These are phyloP conservation scores for Neospermospora avenae DNA, from an alignment of 2,329 filamentous ascomycete species.

Conservation along the genomic window DNA sequence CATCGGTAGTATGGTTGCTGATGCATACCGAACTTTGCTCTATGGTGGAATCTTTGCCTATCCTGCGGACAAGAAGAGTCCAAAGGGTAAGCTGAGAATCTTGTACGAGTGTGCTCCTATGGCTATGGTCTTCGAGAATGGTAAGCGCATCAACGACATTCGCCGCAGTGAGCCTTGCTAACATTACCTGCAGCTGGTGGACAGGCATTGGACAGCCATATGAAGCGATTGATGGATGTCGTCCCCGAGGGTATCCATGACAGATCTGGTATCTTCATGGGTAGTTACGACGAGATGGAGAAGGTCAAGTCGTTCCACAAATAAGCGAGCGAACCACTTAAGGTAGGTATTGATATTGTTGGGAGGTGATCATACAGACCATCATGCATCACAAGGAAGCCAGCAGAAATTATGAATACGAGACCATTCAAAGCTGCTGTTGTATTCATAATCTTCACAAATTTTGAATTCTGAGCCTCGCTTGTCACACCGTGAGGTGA, in stretches of 20 bases:
- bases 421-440: too few relatives aligned
- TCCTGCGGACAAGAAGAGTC: constrained; percentile 95
- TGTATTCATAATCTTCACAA: too few relatives aligned
- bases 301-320: constrained; percentile 67
- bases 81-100: constrained; percentile 96
- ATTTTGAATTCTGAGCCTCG: too few relatives aligned
- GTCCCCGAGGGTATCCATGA: constrained; percentile 93
- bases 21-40: constrained; percentile 91
- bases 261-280: constrained; percentile 91
- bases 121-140: constrained; percentile 98
- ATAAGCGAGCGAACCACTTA: constrained; percentile 21
- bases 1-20: constrained; percentile 97
- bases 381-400: too few relatives aligned
- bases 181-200: constrained; percentile 67
- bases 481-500: too few relatives aligned
- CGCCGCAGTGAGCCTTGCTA: background rate
- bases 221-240: constrained; percentile 86
- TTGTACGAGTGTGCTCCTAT: constrained; percentile 98
- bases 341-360: too few relatives aligned
- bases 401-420: too few relatives aligned
- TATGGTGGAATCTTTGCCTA: constrained; percentile 98
- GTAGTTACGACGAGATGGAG: constrained; percentile 90
- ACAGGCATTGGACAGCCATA: constrained; percentile 85
- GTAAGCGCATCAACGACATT: constrained; percentile 47
- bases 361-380: too few relatives aligned